These are phyloP conservation scores for Luffa acutangula DNA, from an alignment of 306 rosid species.

Conservation along the genomic window DNA sequence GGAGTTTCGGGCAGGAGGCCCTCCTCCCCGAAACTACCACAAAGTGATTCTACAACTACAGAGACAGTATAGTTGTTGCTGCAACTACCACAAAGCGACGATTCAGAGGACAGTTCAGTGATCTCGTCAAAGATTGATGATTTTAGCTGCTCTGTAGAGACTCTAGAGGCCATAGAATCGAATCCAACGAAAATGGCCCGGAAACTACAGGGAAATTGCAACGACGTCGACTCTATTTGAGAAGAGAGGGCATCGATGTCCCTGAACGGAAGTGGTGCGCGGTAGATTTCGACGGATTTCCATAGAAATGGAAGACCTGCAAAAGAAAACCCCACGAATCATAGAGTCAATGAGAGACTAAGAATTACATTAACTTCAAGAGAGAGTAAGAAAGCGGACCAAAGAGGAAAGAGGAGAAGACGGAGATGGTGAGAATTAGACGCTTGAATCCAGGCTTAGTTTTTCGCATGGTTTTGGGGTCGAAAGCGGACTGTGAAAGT, in stretches of 20 bases:
- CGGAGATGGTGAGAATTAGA: constrained; percentile 44
- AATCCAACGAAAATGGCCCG: constrained; percentile 61
- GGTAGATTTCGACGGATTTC: constrained; percentile 88
- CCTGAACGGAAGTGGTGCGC: constrained; percentile 72
- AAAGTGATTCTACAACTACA: constrained; percentile 34
- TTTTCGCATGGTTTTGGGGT: constrained; percentile 51
- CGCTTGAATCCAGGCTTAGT: constrained; percentile 84
- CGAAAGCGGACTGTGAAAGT: constrained; percentile 16
- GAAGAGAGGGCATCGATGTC: constrained; percentile 57
- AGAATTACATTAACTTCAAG: background rate
- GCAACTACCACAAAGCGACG: constrained; percentile 50
- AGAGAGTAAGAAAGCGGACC: constrained; percentile 28
- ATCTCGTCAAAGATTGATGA: constrained; percentile 28
- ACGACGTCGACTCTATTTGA: constrained; percentile 43
- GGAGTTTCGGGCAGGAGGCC: too few species aligned
- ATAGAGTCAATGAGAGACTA: background rate
- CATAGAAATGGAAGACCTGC: constrained; percentile 65
- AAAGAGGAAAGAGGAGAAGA: constrained; percentile 64
- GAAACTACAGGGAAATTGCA: constrained; percentile 62
- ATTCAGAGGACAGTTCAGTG: constrained; percentile 24
- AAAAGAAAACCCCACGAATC: background rate
- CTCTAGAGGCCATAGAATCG: constrained; percentile 18
- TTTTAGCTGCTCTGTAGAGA: constrained; percentile 21
- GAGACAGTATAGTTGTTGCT: constrained; percentile 26
- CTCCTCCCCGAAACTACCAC: too few species aligned